A percentile compares a stretch with the other conserved stretches of the same genome.
Evolutionary conservation across 192 early-diverging fungal species (phyloP).

Genomic region (Neocallimastix lanati): DNA sequence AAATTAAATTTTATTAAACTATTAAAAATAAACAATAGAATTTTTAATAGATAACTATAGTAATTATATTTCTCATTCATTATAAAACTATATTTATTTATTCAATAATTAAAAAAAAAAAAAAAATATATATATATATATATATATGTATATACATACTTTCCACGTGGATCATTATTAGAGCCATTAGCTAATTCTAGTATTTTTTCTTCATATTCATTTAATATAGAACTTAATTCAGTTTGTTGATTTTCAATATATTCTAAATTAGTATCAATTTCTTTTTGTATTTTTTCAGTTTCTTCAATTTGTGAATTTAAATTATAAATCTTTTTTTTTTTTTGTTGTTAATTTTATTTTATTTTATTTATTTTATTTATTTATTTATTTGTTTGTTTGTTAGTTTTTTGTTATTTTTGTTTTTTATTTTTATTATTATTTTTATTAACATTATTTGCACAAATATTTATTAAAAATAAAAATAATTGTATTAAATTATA

Average conservation of each 20-base stretch:
- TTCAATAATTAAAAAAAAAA: neutral
- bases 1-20: too few species aligned
- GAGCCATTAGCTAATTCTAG: neutral
- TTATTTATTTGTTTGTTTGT: too few species aligned
- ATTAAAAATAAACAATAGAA: too few species aligned
- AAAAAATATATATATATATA: neutral
- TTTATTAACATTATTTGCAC: too few species aligned
- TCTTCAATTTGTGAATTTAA: conserved; percentile 28
- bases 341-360: neutral
- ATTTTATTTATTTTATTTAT: too few species aligned
- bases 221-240: conserved; percentile 56
- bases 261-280: conserved; percentile 69
- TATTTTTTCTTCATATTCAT: conserved; percentile 61
- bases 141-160: neutral
- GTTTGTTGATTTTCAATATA: conserved; percentile 74
- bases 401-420: too few species aligned
- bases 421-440: neutral
- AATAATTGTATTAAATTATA: too few species aligned
- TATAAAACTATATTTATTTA: too few species aligned
- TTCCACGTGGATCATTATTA: conserved; percentile 14
- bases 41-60: too few species aligned
- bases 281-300: conserved; percentile 52
- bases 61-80: too few species aligned
- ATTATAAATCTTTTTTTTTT: conserved; percentile 60
- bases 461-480: too few species aligned